A percentile compares a stretch with the other conserved stretches of the same genome.
phyloP scores from a whole-genome alignment of 2,329 filamentous ascomycete genomes.

The Aspergillus calidoustus region DNA sequence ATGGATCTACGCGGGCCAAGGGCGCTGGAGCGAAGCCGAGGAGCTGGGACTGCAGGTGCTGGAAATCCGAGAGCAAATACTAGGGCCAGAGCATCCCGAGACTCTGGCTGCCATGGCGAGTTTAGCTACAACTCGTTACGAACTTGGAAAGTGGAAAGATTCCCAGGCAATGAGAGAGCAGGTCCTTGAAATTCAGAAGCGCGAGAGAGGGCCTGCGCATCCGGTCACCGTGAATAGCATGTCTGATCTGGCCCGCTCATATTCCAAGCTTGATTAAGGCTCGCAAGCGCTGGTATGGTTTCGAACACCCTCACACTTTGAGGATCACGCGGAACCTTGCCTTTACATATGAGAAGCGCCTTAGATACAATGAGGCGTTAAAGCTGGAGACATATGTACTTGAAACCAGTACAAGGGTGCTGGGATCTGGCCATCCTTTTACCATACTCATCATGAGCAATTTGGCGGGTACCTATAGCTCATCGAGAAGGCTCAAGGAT shows the following conservation, averaged over 20 bases:
- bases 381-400: not conserved
- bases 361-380: not conserved
- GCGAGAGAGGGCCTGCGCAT: not conserved
- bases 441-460: not conserved
- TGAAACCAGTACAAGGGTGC: not conserved
- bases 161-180: not conserved
- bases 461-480: not conserved
- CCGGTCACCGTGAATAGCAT: not conserved
- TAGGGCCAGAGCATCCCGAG: not conserved
- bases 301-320: not conserved
- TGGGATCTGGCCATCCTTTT: not conserved
- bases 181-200: not conserved
- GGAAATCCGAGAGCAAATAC: not conserved
- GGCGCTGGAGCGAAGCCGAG: constrained; percentile 25
- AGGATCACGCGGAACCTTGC: not conserved
- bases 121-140: not conserved
- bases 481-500: not conserved
- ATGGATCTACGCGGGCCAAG: constrained; percentile 12
- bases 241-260: not conserved
- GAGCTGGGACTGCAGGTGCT: not conserved
- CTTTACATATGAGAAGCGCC: not conserved
- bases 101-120: constrained; percentile 5
- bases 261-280: not conserved
- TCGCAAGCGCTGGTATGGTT: not conserved
- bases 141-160: not conserved